Evolutionary conservation across 306 rosid genomes (phyloP).

Genomic region (Cicer cuneatum): DNA sequence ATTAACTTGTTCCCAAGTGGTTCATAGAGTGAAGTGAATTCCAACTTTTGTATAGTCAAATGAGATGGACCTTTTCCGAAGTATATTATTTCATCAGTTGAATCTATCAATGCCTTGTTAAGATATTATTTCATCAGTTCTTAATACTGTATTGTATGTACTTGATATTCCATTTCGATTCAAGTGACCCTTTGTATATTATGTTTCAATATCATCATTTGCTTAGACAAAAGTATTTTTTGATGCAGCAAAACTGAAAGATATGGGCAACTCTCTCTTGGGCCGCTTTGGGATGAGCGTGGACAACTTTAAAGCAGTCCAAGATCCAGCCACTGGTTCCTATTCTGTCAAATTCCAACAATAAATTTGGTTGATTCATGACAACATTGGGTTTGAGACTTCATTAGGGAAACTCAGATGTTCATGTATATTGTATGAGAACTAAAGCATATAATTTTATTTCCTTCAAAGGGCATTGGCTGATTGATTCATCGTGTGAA

Average conservation of each 20-base stretch:
- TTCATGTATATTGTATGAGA: conserved; percentile 30
- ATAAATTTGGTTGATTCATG: conserved; percentile 44
- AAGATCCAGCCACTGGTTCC: conserved; percentile 94
- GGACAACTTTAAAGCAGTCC: conserved; percentile 87
- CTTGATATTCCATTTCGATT: background rate
- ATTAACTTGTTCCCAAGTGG: too few species aligned
- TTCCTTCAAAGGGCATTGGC: conserved; percentile 22
- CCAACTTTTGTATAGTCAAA: too few species aligned
- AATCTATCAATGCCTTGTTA: too few species aligned
- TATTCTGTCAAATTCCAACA: conserved; percentile 82
- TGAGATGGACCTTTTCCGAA: too few species aligned
- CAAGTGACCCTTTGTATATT: background rate
- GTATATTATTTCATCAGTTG: too few species aligned
- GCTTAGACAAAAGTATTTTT: background rate
- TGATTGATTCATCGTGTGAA: conserved; percentile 36
- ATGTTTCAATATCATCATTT: conserved; percentile 15
- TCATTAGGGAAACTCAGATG: conserved; percentile 4
- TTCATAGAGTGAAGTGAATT: too few species aligned
- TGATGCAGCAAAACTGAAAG: conserved; percentile 79
- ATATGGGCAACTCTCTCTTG: conserved; percentile 88
- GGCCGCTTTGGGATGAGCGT: conserved; percentile 95
- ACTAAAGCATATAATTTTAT: conserved; percentile 1
- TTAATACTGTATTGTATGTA: background rate
- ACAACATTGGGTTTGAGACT: conserved; percentile 31
- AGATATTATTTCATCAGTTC: too few species aligned